Base-by-base conservation (phyloP, 73 alveolate genomes). In the Tetrahymena thermophila region DNA sequence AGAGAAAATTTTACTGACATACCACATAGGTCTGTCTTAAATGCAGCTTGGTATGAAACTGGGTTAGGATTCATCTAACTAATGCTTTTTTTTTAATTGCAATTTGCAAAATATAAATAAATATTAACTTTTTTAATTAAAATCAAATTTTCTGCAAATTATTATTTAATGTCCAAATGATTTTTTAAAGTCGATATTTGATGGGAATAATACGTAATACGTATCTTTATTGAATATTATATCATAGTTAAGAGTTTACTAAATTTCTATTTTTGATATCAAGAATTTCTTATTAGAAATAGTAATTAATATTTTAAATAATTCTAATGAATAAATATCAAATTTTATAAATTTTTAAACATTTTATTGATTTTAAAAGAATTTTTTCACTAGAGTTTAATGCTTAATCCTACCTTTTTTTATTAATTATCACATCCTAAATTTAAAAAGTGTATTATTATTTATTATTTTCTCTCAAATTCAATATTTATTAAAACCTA, bases 1-100 rank as follows among this genome's bases (percentile, higher is more conserved):
- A 99, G 99, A 93, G 98, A 96, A 85, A 98, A 97, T 55, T 98
- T 85, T n/a, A 97, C 98, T 34, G 98, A 97, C 96, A 97, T 97
- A 23, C 97, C 97, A 94, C 98, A 96, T 19, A 97, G 44, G 14
- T 38, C 50, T 23, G 94, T 84, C 38, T 95, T 94, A 56, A 95
- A 95, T 19, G 58, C 58, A 31, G 94, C 71, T 28, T 25, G 11
- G 89, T 71, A 71, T 71, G 89, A 71, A 28, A 71, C 89, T 71
- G 89, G 89, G 37, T 25, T 71, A 7, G 42, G 89, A n/a, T 71
- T 71, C 89, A 71, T 71, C 89, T 71, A 19, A 1, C 25, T 28
- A 71, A 19, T 56, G 17, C 37, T 25, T 9, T 25, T 71, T 71
- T 34, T 71, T 71, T 25, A 71, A 71, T n/a, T 31, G 2, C 0